Evolutionary conservation across 2,329 filamentous ascomycete species (phyloP).

Genomic region (Chalaropsis ovoidea): DNA sequence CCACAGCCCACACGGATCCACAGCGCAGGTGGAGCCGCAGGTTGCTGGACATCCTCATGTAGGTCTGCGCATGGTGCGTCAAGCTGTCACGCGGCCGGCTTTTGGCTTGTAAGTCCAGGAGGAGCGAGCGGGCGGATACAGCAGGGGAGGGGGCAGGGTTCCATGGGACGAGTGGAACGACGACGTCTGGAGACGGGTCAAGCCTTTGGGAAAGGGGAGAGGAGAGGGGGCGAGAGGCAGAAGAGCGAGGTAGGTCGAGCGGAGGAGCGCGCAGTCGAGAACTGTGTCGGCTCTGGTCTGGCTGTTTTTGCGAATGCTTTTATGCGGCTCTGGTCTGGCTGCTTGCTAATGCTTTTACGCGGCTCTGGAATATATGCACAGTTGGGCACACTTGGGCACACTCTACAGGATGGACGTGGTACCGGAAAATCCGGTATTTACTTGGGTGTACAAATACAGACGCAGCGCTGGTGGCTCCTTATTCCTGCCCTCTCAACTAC

Average conservation of each 20-base stretch:
- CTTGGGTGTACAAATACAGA: not conserved
- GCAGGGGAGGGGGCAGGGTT: not conserved
- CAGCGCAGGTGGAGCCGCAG: not conserved
- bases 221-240: too few relatives aligned
- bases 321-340: not conserved
- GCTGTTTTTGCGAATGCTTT: too few relatives aligned
- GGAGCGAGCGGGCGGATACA: not conserved
- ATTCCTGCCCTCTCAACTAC: too few relatives aligned
- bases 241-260: too few relatives aligned
- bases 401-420: not conserved
- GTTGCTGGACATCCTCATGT: not conserved
- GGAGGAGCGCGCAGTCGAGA: too few relatives aligned
- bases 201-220: too few relatives aligned
- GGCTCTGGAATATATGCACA: not conserved
- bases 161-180: not conserved
- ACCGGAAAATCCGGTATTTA: not conserved
- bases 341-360: too few relatives aligned
- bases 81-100: not conserved
- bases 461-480: too few relatives aligned
- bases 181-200: too few relatives aligned
- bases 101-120: conserved; percentile 1
- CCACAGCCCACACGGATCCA: too few relatives aligned
- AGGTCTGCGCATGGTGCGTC: not conserved
- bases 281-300: too few relatives aligned
- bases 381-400: not conserved